phyloP scores from a whole-genome alignment of 1,284 basidiomycete genomes.

The Cutaneotrichosporon sp. region DNA sequence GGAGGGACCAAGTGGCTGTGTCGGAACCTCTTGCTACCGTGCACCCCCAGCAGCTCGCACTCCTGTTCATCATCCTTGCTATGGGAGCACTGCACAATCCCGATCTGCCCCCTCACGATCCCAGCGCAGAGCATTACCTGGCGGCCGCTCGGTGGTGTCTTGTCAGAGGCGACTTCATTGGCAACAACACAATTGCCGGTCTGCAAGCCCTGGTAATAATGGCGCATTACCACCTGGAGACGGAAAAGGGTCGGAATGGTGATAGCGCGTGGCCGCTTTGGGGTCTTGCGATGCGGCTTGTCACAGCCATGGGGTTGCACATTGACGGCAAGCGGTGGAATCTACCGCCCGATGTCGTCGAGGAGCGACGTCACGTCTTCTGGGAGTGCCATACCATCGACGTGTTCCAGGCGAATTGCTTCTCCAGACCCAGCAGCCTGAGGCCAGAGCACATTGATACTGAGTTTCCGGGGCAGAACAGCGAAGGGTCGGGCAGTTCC shows the following conservation, averaged over 20 bases:
- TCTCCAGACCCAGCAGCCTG: constrained; percentile 29
- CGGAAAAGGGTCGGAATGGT: constrained; percentile 34
- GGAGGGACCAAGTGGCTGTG: no score
- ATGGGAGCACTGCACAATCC: constrained; percentile 39
- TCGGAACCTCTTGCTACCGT: not conserved
- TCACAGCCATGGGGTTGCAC: constrained; percentile 39
- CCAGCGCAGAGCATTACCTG: constrained; percentile 32
- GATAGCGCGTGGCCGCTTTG: constrained; percentile 41
- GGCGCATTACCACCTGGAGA: constrained; percentile 28
- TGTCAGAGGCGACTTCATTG: constrained; percentile 36
- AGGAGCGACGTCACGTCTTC: constrained; percentile 34
- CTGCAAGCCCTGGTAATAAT: constrained; percentile 34
- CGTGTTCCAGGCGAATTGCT: constrained; percentile 31
- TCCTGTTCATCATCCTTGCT: constrained; percentile 37
- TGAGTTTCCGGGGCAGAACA: constrained; percentile 20
- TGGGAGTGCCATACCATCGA: constrained; percentile 31
- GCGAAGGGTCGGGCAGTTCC: constrained; percentile 11
- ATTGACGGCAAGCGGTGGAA: constrained; percentile 43
- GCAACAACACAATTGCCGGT: constrained; percentile 35
- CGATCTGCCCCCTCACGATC: constrained; percentile 36
- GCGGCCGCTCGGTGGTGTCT: constrained; percentile 32
- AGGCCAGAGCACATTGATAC: constrained; percentile 31
- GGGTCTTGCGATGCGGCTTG: constrained; percentile 31
- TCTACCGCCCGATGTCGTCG: constrained; percentile 29
- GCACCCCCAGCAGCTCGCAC: constrained; percentile 34